These are phyloP conservation scores for Candida sanyaensis DNA, from an alignment of 1,139 yeast genomes.

Conservation along the genomic window DNA sequence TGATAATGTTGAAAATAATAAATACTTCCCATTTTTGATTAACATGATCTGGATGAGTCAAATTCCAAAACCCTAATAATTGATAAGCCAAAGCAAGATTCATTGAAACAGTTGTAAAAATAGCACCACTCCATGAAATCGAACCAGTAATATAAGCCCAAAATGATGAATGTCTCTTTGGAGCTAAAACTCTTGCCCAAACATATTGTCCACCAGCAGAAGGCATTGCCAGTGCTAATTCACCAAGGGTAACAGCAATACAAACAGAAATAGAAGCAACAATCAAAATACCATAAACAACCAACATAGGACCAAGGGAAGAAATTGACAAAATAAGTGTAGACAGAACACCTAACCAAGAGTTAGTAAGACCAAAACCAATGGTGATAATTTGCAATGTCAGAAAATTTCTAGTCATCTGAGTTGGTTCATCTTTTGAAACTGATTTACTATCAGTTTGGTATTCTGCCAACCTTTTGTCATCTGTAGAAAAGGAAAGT, in stretches of 20 bases:
- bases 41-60: constrained; percentile 45
- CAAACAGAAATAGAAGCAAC: constrained; percentile 49
- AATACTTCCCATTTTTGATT: constrained; percentile 54
- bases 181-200: constrained; percentile 60
- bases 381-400: constrained; percentile 61
- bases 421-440: constrained; percentile 13
- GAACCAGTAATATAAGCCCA: constrained; percentile 57
- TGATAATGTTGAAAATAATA: constrained; percentile 46
- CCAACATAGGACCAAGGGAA: constrained; percentile 69
- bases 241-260: constrained; percentile 45
- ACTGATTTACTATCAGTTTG: constrained; percentile 2
- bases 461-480: constrained; percentile 1
- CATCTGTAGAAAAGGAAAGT: background rate
- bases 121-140: constrained; percentile 58
- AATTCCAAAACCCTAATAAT: constrained; percentile 51
- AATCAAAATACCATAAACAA: constrained; percentile 67
- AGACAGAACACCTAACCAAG: constrained; percentile 60
- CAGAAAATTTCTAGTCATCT: constrained; percentile 51
- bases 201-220: constrained; percentile 63
- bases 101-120: constrained; percentile 58
- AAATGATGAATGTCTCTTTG: constrained; percentile 47
- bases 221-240: constrained; percentile 55
- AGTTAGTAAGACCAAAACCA: constrained; percentile 69
- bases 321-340: constrained; percentile 62
- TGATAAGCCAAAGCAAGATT: constrained; percentile 51